Base-by-base conservation (phyloP, 768 basidiomycete genomes). In the Ramaria sp. region DNA sequence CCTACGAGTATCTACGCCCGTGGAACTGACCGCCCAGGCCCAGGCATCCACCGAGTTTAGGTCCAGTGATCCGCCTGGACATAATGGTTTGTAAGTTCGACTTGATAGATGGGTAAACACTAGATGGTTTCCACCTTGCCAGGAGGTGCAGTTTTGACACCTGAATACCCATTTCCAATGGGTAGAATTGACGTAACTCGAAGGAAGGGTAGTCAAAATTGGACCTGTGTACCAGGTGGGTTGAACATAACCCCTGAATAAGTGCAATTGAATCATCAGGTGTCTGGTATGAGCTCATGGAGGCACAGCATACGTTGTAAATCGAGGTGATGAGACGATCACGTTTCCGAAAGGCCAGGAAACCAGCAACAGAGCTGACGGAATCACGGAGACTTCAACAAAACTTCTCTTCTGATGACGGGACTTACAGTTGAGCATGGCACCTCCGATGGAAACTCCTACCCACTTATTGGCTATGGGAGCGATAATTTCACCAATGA, bases 121-220 rank as follows among this genome's bases (percentile, higher is more conserved):
- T n/a, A n/a, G n/a, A n/a, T 5, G 10, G 24, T 6, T 5, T 15
- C 56, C 63, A 80, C 79, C 67, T 42, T 44, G 38, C 61, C 61
- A 62, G 9, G 56, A 49, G 2, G 79, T 76, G 69, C 82, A 83
- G 64, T 81, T 77, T 61, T 81, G 77, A 72, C 82, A 83, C 16
- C 79, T 71, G 67, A 74, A 83, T 3, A 82, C 78, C 75, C 78
- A 82, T 58, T 80, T 81, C 79, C 80, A 82, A 58, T 81, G 78
- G 1, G 80, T 82, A 0, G 78, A 63, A 58, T 81, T 81, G 24
- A 81, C 72, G 52, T 66, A 70, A 15, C 75, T 73, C 7, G 71
- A 69, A 4, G 75, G 73, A 10, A 81, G 66, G 42, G 72, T 72
- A 1, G 79, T 82, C 45, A 83, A 65, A 15, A 70, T 67, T 0